phyloP scores from a whole-genome alignment of 1,139 yeast species.

The Blastobotrys serpentis region DNA sequence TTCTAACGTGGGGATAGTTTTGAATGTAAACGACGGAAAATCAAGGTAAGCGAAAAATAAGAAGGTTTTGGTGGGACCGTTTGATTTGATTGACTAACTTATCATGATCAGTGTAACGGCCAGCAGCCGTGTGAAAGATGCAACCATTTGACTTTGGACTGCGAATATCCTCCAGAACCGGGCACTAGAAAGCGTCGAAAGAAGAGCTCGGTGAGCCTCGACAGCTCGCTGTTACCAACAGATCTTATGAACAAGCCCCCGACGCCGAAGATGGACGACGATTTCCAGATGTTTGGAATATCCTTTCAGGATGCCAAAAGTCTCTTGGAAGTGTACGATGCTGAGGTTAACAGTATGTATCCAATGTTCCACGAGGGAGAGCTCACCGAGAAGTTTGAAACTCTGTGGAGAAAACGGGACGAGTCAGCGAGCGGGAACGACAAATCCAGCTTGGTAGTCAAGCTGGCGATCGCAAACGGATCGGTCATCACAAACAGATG shows the following conservation, averaged over 20 bases:
- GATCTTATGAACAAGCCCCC: neutral
- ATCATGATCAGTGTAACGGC: slow-evolving; percentile 22
- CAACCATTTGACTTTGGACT: slow-evolving; percentile 17
- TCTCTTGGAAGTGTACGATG: slow-evolving; percentile 27
- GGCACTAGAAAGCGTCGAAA: slow-evolving; percentile 10
- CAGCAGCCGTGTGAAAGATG: slow-evolving; percentile 24
- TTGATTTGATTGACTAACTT: too few relatives aligned
- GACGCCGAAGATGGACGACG: slow-evolving; percentile 6
- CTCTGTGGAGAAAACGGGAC: slow-evolving; percentile 14
- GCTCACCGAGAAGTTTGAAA: slow-evolving; percentile 23
- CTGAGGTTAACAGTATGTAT: slow-evolving; percentile 30
- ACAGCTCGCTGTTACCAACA: neutral
- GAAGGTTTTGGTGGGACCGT: slow-evolving; percentile 1
- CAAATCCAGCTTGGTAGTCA: slow-evolving; percentile 20
- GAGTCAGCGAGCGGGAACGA: slow-evolving; percentile 8
- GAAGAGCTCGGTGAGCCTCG: neutral
- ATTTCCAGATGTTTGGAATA: slow-evolving; percentile 20
- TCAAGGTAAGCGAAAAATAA: too few relatives aligned
- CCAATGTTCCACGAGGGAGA: slow-evolving; percentile 30
- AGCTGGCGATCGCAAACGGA: slow-evolving; percentile 28
- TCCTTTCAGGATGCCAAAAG: slow-evolving; percentile 20
- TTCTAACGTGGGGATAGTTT: slow-evolving; percentile 14
- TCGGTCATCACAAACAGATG: slow-evolving; percentile 22
- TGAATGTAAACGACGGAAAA: slow-evolving; percentile 27
- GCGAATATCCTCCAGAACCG: slow-evolving; percentile 21